A percentile compares a stretch with the other conserved stretches of the same genome.
Conservation (phyloP, 2,329 filamentous ascomycete species). For the Trichoderma sp. region DNA sequence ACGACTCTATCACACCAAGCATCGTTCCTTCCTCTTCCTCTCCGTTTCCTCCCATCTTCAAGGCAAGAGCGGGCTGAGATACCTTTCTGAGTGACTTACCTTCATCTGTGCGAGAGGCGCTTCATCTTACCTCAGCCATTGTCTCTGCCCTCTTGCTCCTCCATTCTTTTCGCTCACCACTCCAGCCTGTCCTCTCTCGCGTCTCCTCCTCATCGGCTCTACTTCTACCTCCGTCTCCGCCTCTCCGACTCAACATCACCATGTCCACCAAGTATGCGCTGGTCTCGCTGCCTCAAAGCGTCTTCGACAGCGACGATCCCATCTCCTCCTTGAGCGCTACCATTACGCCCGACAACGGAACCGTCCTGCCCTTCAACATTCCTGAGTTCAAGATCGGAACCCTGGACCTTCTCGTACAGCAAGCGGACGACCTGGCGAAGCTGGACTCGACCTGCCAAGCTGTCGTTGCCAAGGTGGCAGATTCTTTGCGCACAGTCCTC, state of each 20-base stretch:
- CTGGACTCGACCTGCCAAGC: conserved; percentile 77
- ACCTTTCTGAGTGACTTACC: too few species aligned
- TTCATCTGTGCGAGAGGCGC: neutral
- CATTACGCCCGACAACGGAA: conserved; percentile 73
- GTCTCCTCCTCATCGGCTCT: conserved; percentile 12
- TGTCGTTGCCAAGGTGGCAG: conserved; percentile 84
- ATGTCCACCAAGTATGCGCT: conserved; percentile 75
- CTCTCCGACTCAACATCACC: conserved; percentile 24
- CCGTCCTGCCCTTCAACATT: conserved; percentile 75
- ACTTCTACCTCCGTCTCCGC: conserved; percentile 18
- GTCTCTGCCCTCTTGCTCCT: neutral
- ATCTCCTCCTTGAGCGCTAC: conserved; percentile 73
- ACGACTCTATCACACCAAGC: neutral
- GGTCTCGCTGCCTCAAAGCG: conserved; percentile 85
- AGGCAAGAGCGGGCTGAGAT: neutral
- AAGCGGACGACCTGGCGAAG: conserved; percentile 93
- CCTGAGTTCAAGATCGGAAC: conserved; percentile 98
- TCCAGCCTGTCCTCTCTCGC: neutral
- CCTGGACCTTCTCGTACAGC: conserved; percentile 89
- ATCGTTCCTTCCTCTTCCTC: neutral
- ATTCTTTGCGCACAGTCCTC: conserved; percentile 80
- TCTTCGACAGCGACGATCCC: conserved; percentile 84
- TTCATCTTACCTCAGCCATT: neutral
- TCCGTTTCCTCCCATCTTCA: neutral
- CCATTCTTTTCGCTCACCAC: neutral